Conservation (phyloP, 495 filamentous ascomycete genomes). For the Lophiotrema nucula region DNA sequence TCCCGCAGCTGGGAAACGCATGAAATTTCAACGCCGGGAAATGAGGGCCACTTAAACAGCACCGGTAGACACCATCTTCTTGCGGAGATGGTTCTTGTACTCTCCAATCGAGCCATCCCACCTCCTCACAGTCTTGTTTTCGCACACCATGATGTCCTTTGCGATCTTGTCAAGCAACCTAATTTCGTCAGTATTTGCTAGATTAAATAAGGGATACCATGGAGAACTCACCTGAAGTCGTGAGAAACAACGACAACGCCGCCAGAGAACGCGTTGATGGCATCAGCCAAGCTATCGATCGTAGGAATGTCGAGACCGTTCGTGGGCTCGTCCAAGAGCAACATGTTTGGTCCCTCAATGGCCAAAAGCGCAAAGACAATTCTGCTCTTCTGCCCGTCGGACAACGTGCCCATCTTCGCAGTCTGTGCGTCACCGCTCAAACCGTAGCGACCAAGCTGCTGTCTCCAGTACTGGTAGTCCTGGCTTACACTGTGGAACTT, state of each 20-base stretch:
- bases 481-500: slow-evolving; percentile 86
- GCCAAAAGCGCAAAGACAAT: slow-evolving; percentile 97
- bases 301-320: slow-evolving; percentile 99
- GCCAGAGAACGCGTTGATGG: slow-evolving; percentile 92
- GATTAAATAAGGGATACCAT: background rate
- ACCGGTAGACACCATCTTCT: slow-evolving; percentile 83
- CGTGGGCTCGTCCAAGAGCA: slow-evolving; percentile 95
- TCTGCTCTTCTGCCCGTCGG: slow-evolving; percentile 94
- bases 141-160: slow-evolving; percentile 99
- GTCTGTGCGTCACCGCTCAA: slow-evolving; percentile 91
- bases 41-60: slow-evolving; percentile 57
- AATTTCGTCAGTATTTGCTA: slow-evolving; percentile 27
- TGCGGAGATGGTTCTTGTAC: slow-evolving; percentile 97
- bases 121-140: slow-evolving; percentile 83
- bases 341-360: slow-evolving; percentile 96
- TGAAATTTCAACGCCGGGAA: slow-evolving; percentile 9
- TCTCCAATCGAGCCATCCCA: slow-evolving; percentile 89
- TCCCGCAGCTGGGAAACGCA: background rate
- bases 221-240: slow-evolving; percentile 85
- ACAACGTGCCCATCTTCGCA: slow-evolving; percentile 94
- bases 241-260: slow-evolving; percentile 98
- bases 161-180: slow-evolving; percentile 98
- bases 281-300: slow-evolving; percentile 95
- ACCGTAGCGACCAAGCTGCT: slow-evolving; percentile 93
- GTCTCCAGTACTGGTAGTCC: slow-evolving; percentile 99